Base-by-base conservation (phyloP, 148 eudicot species). In the Arbutus unedo region DNA sequence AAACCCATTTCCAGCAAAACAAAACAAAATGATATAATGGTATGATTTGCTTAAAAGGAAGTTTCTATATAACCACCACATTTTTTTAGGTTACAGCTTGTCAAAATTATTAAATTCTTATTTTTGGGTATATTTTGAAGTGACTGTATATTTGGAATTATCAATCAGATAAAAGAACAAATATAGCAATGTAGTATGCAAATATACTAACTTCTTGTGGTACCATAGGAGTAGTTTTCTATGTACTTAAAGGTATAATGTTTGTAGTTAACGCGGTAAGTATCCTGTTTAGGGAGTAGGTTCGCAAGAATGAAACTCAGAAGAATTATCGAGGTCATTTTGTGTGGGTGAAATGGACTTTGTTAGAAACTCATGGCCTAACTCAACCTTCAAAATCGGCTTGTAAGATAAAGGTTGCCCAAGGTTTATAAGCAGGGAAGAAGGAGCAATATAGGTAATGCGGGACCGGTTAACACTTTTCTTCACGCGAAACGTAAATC, bases 1-100 rank as follows among this genome's bases (percentile, higher is more conserved):
- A 84, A 84, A 54, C 45, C 41, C 66, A 67, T 13, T 74, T 74
- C n/a, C 74, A 41, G 13, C 4, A 15, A 11, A 66, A 25, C 15
- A 60, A 31, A 31, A 31, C 38, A 31, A 31, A 66, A 66, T 66
- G 44, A 6, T 31, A 43, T 66, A 25, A 7, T 10, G 38, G 41
- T 38, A 23, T 9, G 14, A 66, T 43, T 25, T 60, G 67, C 67
- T 60, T 66, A 66, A 4, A 31, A 11, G 9, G 23, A n/a, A 60
- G n/a, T 2, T 7, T 3, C 11, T 54, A 16, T 54, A 13, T 54
- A 54, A 54, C 56, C 56, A 54, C 15, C 56, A 54, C 16, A 54
- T 10, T 54, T 54, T 53, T 13, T 54, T 54, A 31, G 38, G 38
- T 31, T 31, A 31, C 38, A 31, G 38, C 38, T 31, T 31, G 38